phyloP scores from a whole-genome alignment of 371 early-diverging fungal species.

The Capniomyces stellatus region DNA sequence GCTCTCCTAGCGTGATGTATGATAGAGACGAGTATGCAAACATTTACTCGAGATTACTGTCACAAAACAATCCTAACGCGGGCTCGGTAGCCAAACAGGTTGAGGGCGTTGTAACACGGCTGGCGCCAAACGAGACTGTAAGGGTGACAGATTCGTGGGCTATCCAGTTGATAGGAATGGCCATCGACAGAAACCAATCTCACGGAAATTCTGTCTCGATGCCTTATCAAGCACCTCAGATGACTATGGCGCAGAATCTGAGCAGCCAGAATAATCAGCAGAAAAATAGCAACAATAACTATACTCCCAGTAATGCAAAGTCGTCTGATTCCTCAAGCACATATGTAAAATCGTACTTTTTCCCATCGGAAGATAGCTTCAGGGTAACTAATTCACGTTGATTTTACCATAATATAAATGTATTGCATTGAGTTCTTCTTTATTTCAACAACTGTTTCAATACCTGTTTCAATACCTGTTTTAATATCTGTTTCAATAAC shows the following conservation, averaged over 20 bases:
- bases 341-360: conserved; percentile 32
- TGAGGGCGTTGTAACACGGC: conserved; percentile 7
- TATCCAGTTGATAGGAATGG: conserved; percentile 13
- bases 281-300: conserved; percentile 1
- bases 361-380: conserved; percentile 45
- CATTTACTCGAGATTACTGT: conserved; percentile 15
- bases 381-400: conserved; percentile 9
- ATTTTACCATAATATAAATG: background rate
- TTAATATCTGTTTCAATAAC: too few relatives aligned
- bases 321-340: background rate
- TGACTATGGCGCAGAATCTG: conserved; percentile 6
- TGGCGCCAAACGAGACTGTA: conserved; percentile 13
- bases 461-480: too few relatives aligned
- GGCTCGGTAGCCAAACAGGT: conserved; percentile 10
- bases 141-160: conserved; percentile 21
- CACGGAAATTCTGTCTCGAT: background rate
- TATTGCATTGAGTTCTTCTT: background rate
- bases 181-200: background rate
- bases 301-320: background rate
- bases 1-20: conserved; percentile 21
- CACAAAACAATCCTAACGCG: conserved; percentile 8
- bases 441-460: too few relatives aligned
- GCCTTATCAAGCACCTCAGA: conserved; percentile 4
- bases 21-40: conserved; percentile 12
- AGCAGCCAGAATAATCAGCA: background rate